A percentile compares a stretch with the other conserved stretches of the same genome.
These are phyloP conservation scores for Patellifolia procumbens DNA, from an alignment of 179 eudicot species.

Conservation along the genomic window DNA sequence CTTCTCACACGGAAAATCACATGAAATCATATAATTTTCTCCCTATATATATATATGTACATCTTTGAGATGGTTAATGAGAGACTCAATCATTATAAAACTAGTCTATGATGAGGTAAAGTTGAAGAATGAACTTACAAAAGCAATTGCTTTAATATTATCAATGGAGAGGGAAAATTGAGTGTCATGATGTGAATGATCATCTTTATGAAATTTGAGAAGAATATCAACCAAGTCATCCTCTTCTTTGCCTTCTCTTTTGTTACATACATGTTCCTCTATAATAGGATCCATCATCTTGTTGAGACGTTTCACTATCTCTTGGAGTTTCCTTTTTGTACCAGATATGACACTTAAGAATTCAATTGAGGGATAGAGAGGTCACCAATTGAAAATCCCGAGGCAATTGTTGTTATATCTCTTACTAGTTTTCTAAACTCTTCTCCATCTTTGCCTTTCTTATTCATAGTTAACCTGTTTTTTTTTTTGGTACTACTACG, in stretches of 20 bases:
- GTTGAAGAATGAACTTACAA: not conserved
- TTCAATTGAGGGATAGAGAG: not conserved
- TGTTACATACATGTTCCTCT: not conserved
- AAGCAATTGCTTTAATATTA: constrained; percentile 1
- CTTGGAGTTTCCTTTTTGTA: not conserved
- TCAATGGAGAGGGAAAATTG: not conserved
- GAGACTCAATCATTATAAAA: too few species aligned
- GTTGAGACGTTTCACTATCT: not conserved
- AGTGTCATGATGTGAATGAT: too few species aligned
- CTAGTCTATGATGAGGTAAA: too few species aligned
- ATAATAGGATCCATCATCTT: constrained; percentile 7
- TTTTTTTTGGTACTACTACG: too few species aligned
- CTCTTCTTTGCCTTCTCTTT: not conserved
- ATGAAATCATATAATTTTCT: too few species aligned
- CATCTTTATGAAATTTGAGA: not conserved
- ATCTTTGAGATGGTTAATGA: too few species aligned
- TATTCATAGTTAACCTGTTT: too few species aligned
- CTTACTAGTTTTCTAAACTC: not conserved
- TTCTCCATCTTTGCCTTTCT: not conserved
- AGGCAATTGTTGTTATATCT: not conserved
- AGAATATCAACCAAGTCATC: constrained; percentile 8
- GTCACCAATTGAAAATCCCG: constrained; percentile 10
- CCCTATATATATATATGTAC: too few species aligned
- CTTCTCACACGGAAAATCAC: too few species aligned
- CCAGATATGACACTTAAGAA: not conserved